Conservation (phyloP, 2,329 filamentous ascomycete species). For the Corynespora cassiicola region DNA sequence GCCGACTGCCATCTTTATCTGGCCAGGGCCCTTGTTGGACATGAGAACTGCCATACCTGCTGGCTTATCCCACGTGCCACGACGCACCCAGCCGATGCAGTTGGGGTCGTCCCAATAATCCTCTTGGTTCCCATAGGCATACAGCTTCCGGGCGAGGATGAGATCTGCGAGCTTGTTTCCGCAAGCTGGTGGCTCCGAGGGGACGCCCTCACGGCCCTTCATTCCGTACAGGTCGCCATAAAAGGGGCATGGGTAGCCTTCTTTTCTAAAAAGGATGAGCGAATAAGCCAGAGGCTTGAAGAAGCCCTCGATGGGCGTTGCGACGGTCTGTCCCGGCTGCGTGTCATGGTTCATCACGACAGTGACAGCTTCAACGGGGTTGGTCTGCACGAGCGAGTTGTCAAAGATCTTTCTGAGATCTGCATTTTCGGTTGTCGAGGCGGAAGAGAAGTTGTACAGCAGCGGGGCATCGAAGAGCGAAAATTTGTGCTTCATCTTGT, state of each 20-base stretch:
- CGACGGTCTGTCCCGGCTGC: constrained; percentile 67
- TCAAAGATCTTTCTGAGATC: constrained; percentile 72
- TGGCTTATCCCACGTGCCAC: constrained; percentile 60
- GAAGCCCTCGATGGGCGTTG: constrained; percentile 67
- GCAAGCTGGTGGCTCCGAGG: constrained; percentile 59
- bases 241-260: constrained; percentile 72
- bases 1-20: constrained; percentile 69
- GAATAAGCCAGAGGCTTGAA: constrained; percentile 77
- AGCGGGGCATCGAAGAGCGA: constrained; percentile 72
- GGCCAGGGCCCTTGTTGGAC: constrained; percentile 49
- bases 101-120: constrained; percentile 68
- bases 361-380: constrained; percentile 67
- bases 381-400: constrained; percentile 61
- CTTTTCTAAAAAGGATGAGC: constrained; percentile 70
- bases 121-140: constrained; percentile 69
- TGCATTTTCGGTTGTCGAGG: constrained; percentile 62
- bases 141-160: constrained; percentile 68
- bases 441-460: constrained; percentile 69
- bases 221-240: constrained; percentile 74
- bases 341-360: constrained; percentile 78
- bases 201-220: constrained; percentile 57
- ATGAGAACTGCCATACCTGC: constrained; percentile 58
- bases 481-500: constrained; percentile 62
- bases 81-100: constrained; percentile 67
- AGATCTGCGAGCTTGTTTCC: constrained; percentile 64